Evolutionary conservation across 192 early-diverging fungal genomes (phyloP), one percentile per base, ranked within the genome.

Genomic region (Hyaloraphidium curvatum): DNA sequence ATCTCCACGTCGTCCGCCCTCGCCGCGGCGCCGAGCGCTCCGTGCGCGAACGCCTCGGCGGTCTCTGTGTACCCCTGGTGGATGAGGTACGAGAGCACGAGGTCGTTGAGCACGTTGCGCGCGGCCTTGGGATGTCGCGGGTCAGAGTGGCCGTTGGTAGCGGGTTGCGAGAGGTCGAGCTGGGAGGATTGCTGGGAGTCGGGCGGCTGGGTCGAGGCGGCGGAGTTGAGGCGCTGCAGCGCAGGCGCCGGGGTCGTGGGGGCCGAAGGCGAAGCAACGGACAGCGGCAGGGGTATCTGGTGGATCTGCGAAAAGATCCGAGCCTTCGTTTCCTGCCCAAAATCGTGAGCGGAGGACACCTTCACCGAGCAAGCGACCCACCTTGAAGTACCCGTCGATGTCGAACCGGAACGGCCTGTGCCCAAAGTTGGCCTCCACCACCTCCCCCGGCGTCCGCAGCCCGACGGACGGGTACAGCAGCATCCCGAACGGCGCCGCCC

Each of bases 41-140:
- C 60, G 21, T 51, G 56, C n/a, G 60, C 55, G 50, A 96, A 76
- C 0, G 74, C 75, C 16, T 75, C 68, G 0, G 91, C 87, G 16
- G 84, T 86, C 29, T 78, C 76, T 21, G 68, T 72, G 56, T 80
- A 86, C 37, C 90, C 91, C 55, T 77, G 81, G 53, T 93, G 86
- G 50, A 88, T 58, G 54, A 97, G 65, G 53, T 94, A 87, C 21
- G 70, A 70, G 2, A 89, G 61, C 2, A 97, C 78, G 7, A 93
- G 62, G 29, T 78, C 63, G 48, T 83, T 69, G 23, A 69, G 23
- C 11, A 4, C 43, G 25, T 14, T 11, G 23, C 14, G 43, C 7
- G 14, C 19, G 14, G 27, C 48, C 48, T 28, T 19, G 16, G n/a
- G 48, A 17, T 19, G 48, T n/a, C n/a, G n/a, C n/a, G n/a, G n/a